phyloP scores from a whole-genome alignment of 768 basidiomycete species.

The Pulveroboletus sp. region DNA sequence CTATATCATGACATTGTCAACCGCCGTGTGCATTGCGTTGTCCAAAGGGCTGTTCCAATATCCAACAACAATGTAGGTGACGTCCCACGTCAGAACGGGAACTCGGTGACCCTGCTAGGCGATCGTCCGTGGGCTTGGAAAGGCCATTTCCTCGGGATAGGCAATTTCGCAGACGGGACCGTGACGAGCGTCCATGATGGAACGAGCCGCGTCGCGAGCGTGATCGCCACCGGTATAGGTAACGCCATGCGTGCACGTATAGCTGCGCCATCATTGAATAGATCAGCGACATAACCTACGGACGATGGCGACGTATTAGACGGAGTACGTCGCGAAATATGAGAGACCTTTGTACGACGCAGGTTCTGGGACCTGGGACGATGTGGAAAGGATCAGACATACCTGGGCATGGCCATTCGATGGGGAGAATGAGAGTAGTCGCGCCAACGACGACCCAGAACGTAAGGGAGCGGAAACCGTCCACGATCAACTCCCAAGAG shows the following conservation, averaged over 20 bases:
- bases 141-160: background rate
- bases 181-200: too few relatives aligned
- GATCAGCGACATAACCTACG: background rate
- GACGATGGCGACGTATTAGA: background rate
- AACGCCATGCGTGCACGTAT: background rate
- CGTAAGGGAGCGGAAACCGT: slow-evolving; percentile 3
- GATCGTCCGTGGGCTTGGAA: slow-evolving; percentile 7
- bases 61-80: too few relatives aligned
- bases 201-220: background rate
- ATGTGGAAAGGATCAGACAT: background rate
- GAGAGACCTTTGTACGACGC: background rate
- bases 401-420: background rate
- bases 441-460: slow-evolving; percentile 6
- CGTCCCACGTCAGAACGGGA: slow-evolving; percentile 4
- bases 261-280: background rate
- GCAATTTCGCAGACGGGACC: background rate
- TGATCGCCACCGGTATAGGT: background rate
- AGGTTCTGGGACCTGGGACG: background rate
- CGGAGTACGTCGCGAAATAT: background rate
- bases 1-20: background rate
- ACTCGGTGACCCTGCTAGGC: slow-evolving; percentile 11
- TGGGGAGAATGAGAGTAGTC: background rate
- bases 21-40: background rate
- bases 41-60: too few relatives aligned
- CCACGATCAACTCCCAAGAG: slow-evolving; percentile 13